Evolutionary conservation across 1,284 basidiomycete genomes (phyloP), one percentile per base, ranked within the genome.

Genomic region (Ceratobasidium sp.): DNA sequence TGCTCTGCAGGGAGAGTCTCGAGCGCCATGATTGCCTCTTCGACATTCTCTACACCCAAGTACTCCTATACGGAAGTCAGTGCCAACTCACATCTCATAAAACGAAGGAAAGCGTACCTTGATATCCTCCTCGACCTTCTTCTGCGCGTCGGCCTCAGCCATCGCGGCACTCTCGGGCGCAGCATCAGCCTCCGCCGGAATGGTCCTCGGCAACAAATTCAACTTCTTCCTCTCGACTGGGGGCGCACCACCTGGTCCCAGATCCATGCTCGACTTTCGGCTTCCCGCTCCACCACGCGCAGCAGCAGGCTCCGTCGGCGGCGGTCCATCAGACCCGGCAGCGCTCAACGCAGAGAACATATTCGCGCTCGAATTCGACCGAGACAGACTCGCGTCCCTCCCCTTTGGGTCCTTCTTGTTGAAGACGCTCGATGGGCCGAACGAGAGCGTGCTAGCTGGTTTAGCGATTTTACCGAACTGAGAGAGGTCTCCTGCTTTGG

Each of bases 21-120:
- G 83, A 97, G 93, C 83, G 95, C 95, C 71, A 90, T 89, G 77
- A 96, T 92, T 29, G 93, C 97, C 81, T 99, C 96, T 56, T 90
- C 89, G 75, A 98, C 82, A 80, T 92, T 92, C 79, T 92, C 90
- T 48, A 93, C 87, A 65, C 86, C 87, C 81, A 94, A 90, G 82
- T 91, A 89, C 82, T 94, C 92, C 82, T 73, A n/a, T 27, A 27
- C 29, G 5, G 6, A 6, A 59, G 59, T 8, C 27, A n/a, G 9
- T 19, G 19, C 47, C 2, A 60, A 31, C 44, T 29, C 22, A 11
- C 22, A 33, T 14, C 11, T 27, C 54, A 14, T n/a, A 8, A 2
- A 50, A 22, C 14, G 17, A 54, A 36, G 27, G 33, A n/a, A 15
- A 22, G 24, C 60, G 2, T 33, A 63, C 57, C 57, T 92, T 92